These are phyloP conservation scores for Blepharisma japonicum DNA, from an alignment of 73 alveolate genomes.

Conservation along the genomic window DNA sequence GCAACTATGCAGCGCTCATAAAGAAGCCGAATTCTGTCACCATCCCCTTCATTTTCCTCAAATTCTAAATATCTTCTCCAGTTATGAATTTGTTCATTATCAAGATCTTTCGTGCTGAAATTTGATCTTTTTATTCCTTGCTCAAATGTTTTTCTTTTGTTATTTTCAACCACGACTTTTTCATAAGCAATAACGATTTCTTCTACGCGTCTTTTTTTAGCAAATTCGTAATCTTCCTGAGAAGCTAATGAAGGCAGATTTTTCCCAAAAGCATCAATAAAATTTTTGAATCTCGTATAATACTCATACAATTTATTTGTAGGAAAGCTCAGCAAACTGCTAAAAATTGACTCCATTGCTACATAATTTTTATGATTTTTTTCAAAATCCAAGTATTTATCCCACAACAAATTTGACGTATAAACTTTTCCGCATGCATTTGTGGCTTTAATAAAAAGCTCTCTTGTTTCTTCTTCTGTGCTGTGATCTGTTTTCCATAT, in stretches of 20 bases:
- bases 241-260: constrained; percentile 13
- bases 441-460: constrained; percentile 9
- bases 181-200: constrained; percentile 5
- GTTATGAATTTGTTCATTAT: constrained; percentile 9
- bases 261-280: constrained; percentile 21
- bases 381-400: constrained; percentile 28
- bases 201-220: not conserved
- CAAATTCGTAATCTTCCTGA: not conserved
- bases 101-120: constrained; percentile 18
- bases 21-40: constrained; percentile 16
- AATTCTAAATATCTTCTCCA: constrained; percentile 29
- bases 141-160: constrained; percentile 30
- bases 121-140: constrained; percentile 29
- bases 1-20: constrained; percentile 29
- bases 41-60: constrained; percentile 17
- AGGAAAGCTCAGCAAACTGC: not conserved
- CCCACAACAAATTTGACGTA: constrained; percentile 27
- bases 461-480: constrained; percentile 14
- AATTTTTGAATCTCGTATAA: constrained; percentile 24
- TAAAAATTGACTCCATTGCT: constrained; percentile 6
- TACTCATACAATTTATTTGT: constrained; percentile 27
- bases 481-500: constrained; percentile 24
- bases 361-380: constrained; percentile 17
- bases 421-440: constrained; percentile 10
- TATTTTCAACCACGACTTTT: constrained; percentile 14